Base-by-base conservation (phyloP, 192 early-diverging fungal genomes). In the Chytriomyces confervae region DNA sequence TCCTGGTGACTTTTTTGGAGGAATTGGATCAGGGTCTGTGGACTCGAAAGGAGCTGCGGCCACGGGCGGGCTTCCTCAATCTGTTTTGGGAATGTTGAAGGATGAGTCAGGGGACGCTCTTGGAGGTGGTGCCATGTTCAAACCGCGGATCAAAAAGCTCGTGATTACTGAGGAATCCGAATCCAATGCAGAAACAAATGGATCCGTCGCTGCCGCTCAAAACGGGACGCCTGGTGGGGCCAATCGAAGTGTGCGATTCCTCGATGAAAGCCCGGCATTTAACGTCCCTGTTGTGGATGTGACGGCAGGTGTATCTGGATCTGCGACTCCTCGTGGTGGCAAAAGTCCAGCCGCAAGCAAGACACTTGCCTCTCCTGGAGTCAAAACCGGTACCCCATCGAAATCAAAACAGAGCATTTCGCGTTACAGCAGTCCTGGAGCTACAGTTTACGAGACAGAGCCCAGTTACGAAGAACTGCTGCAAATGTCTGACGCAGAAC, bases 401-500 rank as follows among this genome's bases (percentile, higher is more conserved):
- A 16, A 50, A 44, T 45, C 51, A 29, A 78, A 27, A 2, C 18
- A 66, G 10, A 36, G 18, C 9, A 68, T 13, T 62, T n/a, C 77
- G 57, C 50, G 50, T 45, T 24, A 9, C 23, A 43, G 20, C 44
- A 23, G 18, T 47, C 43, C 27, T 16, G 7, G n/a, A 16, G 62
- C 23, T 10, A 43, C 61, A 5, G 69, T 83, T 3, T 99, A 98
- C 86, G 90, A 88, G 77, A 92, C 93, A 80, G 83, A 80, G 3
- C 98, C 98, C 11, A 82, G 91, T 2, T 77, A 95, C 29, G 84
- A 92, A 1, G 84, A 90, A n/a, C 85, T 99, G 44, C 82, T 89
- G 45, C 80, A 81, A 20, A 87, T 95, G 91, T 79, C 87, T 5
- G 87, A 86, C 29, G 88, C 88, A 3, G 87, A 95, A 67, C 85